Percentiles rank a stretch among this genome's conserved stretches.
Conservation (phyloP, 2,329 filamentous ascomycete species). For the Neodidymelliopsis sp. region DNA sequence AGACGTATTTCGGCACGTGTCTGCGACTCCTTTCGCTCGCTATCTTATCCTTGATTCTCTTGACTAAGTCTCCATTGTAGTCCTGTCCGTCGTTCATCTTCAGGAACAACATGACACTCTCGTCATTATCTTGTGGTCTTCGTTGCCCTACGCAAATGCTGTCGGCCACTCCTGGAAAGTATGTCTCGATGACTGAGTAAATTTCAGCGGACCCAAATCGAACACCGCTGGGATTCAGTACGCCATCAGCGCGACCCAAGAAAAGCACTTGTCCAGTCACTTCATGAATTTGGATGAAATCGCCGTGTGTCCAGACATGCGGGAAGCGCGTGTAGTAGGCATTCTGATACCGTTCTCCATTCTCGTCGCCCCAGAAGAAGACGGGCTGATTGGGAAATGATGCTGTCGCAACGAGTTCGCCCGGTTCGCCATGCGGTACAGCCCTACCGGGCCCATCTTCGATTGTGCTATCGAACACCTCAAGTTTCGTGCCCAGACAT, state of each 20-base stretch:
- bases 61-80: conserved; percentile 46
- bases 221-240: conserved; percentile 80
- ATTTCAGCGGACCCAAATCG: conserved; percentile 83
- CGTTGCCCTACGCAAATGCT: conserved; percentile 83
- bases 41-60: conserved; percentile 70
- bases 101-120: conserved; percentile 67
- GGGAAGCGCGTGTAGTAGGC: conserved; percentile 58
- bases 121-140: conserved; percentile 65
- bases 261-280: conserved; percentile 70
- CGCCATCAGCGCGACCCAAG: conserved; percentile 76
- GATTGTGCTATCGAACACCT: conserved; percentile 66
- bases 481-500: conserved; percentile 61
- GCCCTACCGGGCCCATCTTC: conserved; percentile 57
- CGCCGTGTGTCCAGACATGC: conserved; percentile 81
- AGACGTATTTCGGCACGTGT: conserved; percentile 80
- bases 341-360: conserved; percentile 53
- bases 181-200: conserved; percentile 74
- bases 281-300: conserved; percentile 77
- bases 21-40: conserved; percentile 71
- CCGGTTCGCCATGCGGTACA: conserved; percentile 69
- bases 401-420: conserved; percentile 74
- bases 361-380: conserved; percentile 56
- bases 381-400: conserved; percentile 79
- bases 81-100: conserved; percentile 64
- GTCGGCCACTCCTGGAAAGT: conserved; percentile 72